Conservation (phyloP, 805 yeast genomes). For the Teunomyces pallodes region DNA sequence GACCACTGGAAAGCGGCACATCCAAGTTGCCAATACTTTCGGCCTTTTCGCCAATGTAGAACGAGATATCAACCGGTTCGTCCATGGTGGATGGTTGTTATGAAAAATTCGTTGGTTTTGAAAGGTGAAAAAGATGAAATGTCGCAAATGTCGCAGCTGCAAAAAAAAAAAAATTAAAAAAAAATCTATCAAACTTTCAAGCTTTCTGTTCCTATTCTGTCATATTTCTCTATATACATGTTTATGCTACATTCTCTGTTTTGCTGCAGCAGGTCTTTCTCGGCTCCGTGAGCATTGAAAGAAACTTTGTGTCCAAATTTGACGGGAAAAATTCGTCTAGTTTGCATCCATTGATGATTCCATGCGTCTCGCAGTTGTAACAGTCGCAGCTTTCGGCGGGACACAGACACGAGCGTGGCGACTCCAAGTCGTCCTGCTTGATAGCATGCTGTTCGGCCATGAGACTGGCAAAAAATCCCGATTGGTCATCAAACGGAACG, state of each 20-base stretch:
- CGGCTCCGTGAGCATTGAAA: background rate
- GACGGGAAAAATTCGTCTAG: slow-evolving; percentile 34
- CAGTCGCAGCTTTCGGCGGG: slow-evolving; percentile 33
- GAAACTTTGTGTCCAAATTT: background rate
- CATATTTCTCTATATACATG: background rate
- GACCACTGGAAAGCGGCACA: slow-evolving; percentile 74
- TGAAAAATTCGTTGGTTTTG: background rate
- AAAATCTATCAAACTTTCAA: background rate
- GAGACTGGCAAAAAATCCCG: background rate
- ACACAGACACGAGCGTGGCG: slow-evolving; percentile 21
- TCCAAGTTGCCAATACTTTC: slow-evolving; percentile 41
- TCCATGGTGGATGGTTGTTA: slow-evolving; percentile 6
- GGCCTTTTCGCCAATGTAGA: slow-evolving; percentile 32
- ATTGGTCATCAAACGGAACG: background rate
- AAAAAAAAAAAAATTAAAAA: background rate
- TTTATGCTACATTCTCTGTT: background rate
- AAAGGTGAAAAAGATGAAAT: background rate
- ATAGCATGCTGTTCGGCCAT: slow-evolving; percentile 2
- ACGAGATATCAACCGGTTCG: slow-evolving; percentile 21
- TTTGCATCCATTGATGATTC: slow-evolving; percentile 41
- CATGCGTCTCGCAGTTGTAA: slow-evolving; percentile 43
- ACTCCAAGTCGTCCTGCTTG: slow-evolving; percentile 3
- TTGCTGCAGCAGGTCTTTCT: background rate
- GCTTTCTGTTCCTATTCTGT: background rate
- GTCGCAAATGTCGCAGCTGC: background rate